Evolutionary conservation across 208 protist genomes (phyloP).

Genomic region (Wallacemonas sp.): DNA sequence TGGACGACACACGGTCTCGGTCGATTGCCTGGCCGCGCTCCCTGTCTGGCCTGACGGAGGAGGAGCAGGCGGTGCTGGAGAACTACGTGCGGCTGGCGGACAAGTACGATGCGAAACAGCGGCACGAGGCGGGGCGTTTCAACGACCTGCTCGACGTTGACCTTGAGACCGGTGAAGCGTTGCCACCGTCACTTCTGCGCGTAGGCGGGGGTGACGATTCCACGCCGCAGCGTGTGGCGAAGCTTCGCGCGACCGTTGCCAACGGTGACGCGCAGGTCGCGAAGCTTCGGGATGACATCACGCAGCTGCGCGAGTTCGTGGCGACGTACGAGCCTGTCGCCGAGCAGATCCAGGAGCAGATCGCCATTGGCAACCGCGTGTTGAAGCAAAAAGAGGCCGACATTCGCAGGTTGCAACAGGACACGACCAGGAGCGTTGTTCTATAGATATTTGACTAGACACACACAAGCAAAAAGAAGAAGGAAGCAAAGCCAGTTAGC

Average conservation of each 20-base stretch:
- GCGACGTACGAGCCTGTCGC: constrained; percentile 10
- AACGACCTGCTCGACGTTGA: background rate
- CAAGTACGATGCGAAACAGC: constrained; percentile 35
- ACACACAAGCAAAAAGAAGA: constrained; percentile 1
- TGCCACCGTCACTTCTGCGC: background rate
- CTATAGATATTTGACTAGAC: too few relatives aligned
- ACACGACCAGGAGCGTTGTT: background rate
- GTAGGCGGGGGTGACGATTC: background rate
- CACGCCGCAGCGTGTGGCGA: background rate
- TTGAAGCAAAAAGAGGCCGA: constrained; percentile 14
- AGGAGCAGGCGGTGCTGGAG: constrained; percentile 23
- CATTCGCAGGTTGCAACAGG: background rate
- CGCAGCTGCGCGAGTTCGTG: background rate
- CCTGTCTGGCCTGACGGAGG: constrained; percentile 38
- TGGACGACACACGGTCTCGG: background rate
- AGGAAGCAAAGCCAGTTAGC: background rate
- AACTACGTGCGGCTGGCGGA: constrained; percentile 28
- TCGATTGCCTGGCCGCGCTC: constrained; percentile 28
- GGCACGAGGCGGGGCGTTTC: background rate
- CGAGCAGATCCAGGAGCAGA: constrained; percentile 17
- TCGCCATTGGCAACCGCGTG: constrained; percentile 14
- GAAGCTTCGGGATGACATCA: constrained; percentile 8
- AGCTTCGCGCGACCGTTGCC: constrained; percentile 5
- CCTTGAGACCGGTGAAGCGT: background rate
- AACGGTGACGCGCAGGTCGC: constrained; percentile 4